Conservation (phyloP, 805 yeast species). For the Sugiyamaella marilandica region DNA sequence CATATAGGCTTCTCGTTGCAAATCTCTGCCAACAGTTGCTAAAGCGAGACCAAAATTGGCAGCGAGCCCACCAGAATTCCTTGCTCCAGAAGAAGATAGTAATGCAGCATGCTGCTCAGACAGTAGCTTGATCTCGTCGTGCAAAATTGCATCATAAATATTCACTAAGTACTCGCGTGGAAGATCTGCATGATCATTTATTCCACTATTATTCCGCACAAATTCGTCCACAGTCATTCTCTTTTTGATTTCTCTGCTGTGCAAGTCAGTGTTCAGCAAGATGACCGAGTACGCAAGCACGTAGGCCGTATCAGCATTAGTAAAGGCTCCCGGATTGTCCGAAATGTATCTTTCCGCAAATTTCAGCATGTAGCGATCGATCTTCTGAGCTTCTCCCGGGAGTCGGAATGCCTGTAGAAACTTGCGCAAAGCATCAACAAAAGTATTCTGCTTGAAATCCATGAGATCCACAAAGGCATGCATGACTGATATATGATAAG, state of each 20-base stretch:
- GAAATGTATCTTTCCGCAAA: conserved; percentile 89
- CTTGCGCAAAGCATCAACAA: conserved; percentile 80
- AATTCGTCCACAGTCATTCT: conserved; percentile 89
- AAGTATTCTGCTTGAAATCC: conserved; percentile 63
- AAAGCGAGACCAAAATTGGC: conserved; percentile 36
- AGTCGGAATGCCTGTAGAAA: conserved; percentile 85
- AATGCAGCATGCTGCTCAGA: conserved; percentile 94
- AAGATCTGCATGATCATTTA: conserved; percentile 83
- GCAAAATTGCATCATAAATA: conserved; percentile 72
- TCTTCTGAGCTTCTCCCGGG: conserved; percentile 98
- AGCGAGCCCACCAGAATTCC: conserved; percentile 26
- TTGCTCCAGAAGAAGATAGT: conserved; percentile 49
- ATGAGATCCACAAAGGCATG: conserved; percentile 87
- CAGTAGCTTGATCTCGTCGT: conserved; percentile 81
- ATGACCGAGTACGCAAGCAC: conserved; percentile 88
- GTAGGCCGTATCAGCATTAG: conserved; percentile 92
- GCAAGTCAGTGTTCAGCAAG: conserved; percentile 91
- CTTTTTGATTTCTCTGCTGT: conserved; percentile 77
- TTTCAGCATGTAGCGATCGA: conserved; percentile 93
- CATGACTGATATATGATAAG: conserved; percentile 74
- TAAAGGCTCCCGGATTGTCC: conserved; percentile 83
- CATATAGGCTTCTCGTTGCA: conserved; percentile 75
- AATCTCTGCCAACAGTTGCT: conserved; percentile 55
- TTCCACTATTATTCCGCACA: conserved; percentile 80
- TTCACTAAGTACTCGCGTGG: conserved; percentile 66